Evolutionary conservation across 257 asterid species (phyloP), one percentile per base, ranked within the genome.

Genomic region (Gentiana dahurica): DNA sequence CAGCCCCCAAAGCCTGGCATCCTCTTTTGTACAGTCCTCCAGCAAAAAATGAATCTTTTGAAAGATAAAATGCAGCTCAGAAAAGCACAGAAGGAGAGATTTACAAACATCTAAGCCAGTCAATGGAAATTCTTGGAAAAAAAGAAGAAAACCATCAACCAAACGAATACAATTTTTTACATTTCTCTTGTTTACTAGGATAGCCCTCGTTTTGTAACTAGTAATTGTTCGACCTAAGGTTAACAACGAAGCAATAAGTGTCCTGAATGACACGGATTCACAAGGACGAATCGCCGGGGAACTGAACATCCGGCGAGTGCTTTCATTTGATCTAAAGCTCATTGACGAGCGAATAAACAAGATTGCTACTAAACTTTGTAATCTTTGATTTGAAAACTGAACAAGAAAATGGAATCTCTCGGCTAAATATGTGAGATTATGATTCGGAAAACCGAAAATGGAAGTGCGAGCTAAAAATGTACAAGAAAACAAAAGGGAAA

Each of bases 231-330:
- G 79, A 38, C 78, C 70, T n/a, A 87, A 55, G 8, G 44, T 60
- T 48, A 82, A 68, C 59, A 91, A 59, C 0, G 95, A 82, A 48
- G 71, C 0, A 38, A 87, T 47, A 1, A 91, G 79, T 59, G 50
- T 68, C 46, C 76, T 35, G 34, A 72, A 66, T 6, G 84, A 68
- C 0, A 84, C 79, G 0, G 81, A 70, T 66, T 80, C 95, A 60
- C 85, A 68, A 0, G 96, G 91, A 59, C 94, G 89, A 58, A 82
- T 63, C 4, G 96, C 97, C 85, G 91, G 97, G 50, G 82, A 80
- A 75, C 54, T 72, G 69, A 90, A 65, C 64, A 76, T 74, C 95
- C 97, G 95, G 89, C 97, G 97, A 13, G 62, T 51, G 51, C 52
- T 68, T 47, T 67, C 91, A 54, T 72, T 44, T 57, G 75, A 71